Base-by-base conservation (phyloP, 2,329 filamentous ascomycete species). In the Aspergillus felis region DNA sequence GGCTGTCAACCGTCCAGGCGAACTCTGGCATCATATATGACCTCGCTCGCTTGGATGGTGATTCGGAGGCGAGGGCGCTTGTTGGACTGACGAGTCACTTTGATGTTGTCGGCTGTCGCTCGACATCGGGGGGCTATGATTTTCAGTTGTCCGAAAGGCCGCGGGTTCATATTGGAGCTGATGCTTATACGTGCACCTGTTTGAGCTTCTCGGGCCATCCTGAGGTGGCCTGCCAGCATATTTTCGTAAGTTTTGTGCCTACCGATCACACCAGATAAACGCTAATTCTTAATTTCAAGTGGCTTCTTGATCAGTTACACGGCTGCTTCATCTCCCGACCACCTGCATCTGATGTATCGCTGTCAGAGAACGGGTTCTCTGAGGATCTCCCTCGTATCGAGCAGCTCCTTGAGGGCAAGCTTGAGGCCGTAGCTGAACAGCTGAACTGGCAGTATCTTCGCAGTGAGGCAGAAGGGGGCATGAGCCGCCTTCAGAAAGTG, bases 291-390 rank as follows among this genome's bases (percentile, higher is more conserved):
- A 35, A 20, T 17, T 17, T 53, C 20, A 61, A 77, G 75, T 77
- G 75, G 75, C 67, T 77, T 57, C 65, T 75, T 49, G 75, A 77
- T 58, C 73, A 76, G 58, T 68, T 77, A 24, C 72, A 75, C 60
- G 62, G 68, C 59, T 69, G 66, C 54, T 68, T 76, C 54, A 56
- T 68, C n/a, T 57, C 72, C 44, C 57, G 63, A 47, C 63, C 64
- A 49, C 67, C 66, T 44, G 57, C 67, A 28, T 61, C 63, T 28
- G 67, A 66, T 44, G 61, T 76, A 5, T 61, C 64, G n/a, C 59
- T 76, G 27, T 66, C 66, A 41, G 65, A 62, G 47, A 65, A 71
- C 55, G 74, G 74, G 32, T 66, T 67, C 53, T 68, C 69, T 27
- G 66, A 64, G 22, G 63, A 64, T 12, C 64, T 71, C 46, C 60